phyloP scores from a whole-genome alignment of 2,329 filamentous ascomycete genomes.

The Epichloe festucae region DNA sequence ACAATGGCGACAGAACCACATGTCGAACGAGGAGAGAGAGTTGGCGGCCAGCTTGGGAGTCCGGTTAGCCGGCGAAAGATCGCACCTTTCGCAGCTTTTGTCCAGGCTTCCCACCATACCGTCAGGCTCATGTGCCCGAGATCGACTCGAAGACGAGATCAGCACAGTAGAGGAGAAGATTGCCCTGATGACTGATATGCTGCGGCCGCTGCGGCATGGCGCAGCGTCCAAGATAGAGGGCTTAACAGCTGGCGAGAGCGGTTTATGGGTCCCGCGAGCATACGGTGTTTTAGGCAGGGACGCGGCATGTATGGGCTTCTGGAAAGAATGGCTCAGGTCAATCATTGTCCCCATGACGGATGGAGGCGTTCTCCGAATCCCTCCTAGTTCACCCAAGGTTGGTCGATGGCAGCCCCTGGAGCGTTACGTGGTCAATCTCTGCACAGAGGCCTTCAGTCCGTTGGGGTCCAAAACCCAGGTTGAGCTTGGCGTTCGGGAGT shows the following conservation, averaged over 20 bases:
- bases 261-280: constrained; percentile 86
- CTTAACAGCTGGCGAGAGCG: constrained; percentile 86
- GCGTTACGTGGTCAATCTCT: constrained; percentile 92
- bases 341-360: constrained; percentile 94
- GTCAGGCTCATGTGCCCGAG: constrained; percentile 70
- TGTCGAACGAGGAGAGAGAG: constrained; percentile 84
- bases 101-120: constrained; percentile 68
- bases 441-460: constrained; percentile 85
- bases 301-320: constrained; percentile 71
- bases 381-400: constrained; percentile 76
- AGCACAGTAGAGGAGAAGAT: constrained; percentile 96
- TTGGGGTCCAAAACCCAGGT: constrained; percentile 92
- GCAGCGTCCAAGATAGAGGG: constrained; percentile 96
- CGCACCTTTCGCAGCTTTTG: constrained; percentile 77
- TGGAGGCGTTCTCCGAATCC: constrained; percentile 67
- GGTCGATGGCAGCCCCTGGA: constrained; percentile 95
- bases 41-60: constrained; percentile 84
- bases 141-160: constrained; percentile 84
- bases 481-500: constrained; percentile 76
- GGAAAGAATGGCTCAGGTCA: constrained; percentile 96
- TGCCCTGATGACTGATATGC: constrained; percentile 85
- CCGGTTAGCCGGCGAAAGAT: constrained; percentile 73
- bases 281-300: constrained; percentile 89
- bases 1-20: constrained; percentile 71
- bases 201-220: constrained; percentile 82